These are phyloP conservation scores for Suhomyces terraborum DNA, from an alignment of 1,139 yeast species.

Conservation along the genomic window DNA sequence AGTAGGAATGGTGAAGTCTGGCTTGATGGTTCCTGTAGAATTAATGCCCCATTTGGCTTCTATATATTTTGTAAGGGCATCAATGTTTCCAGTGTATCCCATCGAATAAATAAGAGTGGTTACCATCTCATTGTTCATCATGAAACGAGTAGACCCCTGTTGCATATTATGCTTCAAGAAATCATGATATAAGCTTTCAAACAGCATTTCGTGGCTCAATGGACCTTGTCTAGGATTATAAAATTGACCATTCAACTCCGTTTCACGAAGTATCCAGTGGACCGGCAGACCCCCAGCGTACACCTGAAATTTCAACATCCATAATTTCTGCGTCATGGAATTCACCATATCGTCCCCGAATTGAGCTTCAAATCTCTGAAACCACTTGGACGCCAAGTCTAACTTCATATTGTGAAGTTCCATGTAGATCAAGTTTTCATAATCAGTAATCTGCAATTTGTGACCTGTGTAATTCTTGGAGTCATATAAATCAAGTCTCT, in stretches of 20 bases:
- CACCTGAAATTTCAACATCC: slow-evolving; percentile 39
- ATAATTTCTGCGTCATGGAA: slow-evolving; percentile 34
- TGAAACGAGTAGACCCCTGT: slow-evolving; percentile 15
- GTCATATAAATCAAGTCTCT: slow-evolving; percentile 24
- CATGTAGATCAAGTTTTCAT: slow-evolving; percentile 40
- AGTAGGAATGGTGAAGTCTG: slow-evolving; percentile 6
- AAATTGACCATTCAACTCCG: slow-evolving; percentile 23
- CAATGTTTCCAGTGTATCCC: slow-evolving; percentile 33
- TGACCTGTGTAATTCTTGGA: slow-evolving; percentile 25
- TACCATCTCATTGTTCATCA: slow-evolving; percentile 28
- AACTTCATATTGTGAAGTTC: slow-evolving; percentile 39
- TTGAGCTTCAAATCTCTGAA: slow-evolving; percentile 33
- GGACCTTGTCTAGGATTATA: slow-evolving; percentile 24
- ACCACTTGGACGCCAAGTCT: slow-evolving; percentile 47
- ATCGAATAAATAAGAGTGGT: slow-evolving; percentile 35
- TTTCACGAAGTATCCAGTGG: slow-evolving; percentile 32
- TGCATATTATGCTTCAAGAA: slow-evolving; percentile 19
- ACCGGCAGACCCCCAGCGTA: slow-evolving; percentile 38
- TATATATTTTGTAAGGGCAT: slow-evolving; percentile 30
- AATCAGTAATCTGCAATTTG: slow-evolving; percentile 31
- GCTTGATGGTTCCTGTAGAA: slow-evolving; percentile 22
- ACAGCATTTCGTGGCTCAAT: slow-evolving; percentile 23
- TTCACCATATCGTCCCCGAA: slow-evolving; percentile 20
- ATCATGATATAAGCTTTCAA: slow-evolving; percentile 29
- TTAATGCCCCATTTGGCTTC: slow-evolving; percentile 38